These are phyloP conservation scores for Colletotrichum sp. DNA, from an alignment of 2,329 filamentous ascomycete genomes.

Conservation along the genomic window DNA sequence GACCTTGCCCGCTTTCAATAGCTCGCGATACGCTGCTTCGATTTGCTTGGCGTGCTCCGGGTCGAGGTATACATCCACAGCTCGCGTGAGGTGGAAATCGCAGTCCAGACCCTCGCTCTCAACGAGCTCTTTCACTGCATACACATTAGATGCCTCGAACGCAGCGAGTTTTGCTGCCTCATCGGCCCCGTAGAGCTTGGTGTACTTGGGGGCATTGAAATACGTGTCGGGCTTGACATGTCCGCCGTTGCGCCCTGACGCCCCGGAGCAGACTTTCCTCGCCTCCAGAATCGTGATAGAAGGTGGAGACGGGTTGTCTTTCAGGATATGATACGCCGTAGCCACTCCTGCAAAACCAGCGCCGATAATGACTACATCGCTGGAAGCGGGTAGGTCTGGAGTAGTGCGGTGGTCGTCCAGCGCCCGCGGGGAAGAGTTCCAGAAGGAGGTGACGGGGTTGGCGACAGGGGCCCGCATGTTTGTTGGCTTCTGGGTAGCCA, in stretches of 20 bases:
- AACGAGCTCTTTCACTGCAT: conserved; percentile 36
- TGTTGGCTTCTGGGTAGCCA: neutral
- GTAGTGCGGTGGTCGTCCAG: neutral
- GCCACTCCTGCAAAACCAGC: neutral
- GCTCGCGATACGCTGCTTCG: conserved; percentile 30
- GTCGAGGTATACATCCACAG: conserved; percentile 42
- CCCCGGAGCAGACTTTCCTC: neutral
- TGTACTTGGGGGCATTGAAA: neutral
- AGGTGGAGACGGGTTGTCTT: neutral
- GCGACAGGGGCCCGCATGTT: neutral
- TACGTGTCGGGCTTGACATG: neutral
- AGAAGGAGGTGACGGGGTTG: neutral
- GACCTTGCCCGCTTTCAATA: conserved; percentile 31
- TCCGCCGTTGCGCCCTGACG: neutral
- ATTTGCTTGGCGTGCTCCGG: conserved; percentile 14
- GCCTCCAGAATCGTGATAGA: neutral
- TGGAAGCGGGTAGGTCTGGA: neutral
- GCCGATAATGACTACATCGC: neutral
- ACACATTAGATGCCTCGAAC: neutral
- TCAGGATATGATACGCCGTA: neutral
- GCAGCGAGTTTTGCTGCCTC: neutral
- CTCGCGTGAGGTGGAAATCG: conserved; percentile 47
- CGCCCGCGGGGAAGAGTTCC: neutral
- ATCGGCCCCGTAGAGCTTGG: neutral
- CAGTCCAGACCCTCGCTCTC: conserved; percentile 44